A percentile compares a stretch with the other conserved stretches of the same genome.
phyloP scores from a whole-genome alignment of 441 rosid genomes.

The Populus trichocarpa region DNA sequence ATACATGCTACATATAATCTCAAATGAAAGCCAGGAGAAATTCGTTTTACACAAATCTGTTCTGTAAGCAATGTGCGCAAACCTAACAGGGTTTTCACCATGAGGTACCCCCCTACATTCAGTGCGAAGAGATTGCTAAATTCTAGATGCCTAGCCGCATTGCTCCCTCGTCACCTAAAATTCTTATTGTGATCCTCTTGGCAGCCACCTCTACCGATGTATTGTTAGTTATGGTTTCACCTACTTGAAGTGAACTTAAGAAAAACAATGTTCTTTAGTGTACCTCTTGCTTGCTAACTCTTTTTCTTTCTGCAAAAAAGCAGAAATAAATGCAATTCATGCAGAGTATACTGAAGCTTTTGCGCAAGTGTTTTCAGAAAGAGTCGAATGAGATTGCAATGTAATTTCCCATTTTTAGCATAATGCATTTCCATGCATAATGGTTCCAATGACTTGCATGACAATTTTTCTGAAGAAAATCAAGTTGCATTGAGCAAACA shows the following conservation, averaged over 20 bases:
- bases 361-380: background rate
- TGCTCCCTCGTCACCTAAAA: background rate
- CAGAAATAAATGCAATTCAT: too few relatives aligned
- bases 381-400: background rate
- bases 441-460: background rate
- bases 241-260: background rate
- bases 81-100: too few relatives aligned
- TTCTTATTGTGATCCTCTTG: too few relatives aligned
- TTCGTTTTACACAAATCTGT: background rate
- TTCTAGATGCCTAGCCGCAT: too few relatives aligned
- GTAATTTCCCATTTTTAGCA: background rate
- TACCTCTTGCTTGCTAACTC: too few relatives aligned
- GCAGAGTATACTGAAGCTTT: background rate
- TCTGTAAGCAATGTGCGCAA: too few relatives aligned
- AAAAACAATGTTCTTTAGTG: too few relatives aligned
- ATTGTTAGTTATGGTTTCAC: background rate
- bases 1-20: background rate
- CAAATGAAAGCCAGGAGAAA: background rate
- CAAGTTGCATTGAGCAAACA: background rate
- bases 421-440: too few relatives aligned
- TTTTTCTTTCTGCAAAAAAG: too few relatives aligned
- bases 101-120: too few relatives aligned
- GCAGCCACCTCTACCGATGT: too few relatives aligned
- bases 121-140: background rate
- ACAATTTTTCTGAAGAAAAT: background rate